Percentiles rank a stretch among this genome's conserved stretches.
Conservation (phyloP, 2,329 filamentous ascomycete species). For the Colletotrichum navitas region DNA sequence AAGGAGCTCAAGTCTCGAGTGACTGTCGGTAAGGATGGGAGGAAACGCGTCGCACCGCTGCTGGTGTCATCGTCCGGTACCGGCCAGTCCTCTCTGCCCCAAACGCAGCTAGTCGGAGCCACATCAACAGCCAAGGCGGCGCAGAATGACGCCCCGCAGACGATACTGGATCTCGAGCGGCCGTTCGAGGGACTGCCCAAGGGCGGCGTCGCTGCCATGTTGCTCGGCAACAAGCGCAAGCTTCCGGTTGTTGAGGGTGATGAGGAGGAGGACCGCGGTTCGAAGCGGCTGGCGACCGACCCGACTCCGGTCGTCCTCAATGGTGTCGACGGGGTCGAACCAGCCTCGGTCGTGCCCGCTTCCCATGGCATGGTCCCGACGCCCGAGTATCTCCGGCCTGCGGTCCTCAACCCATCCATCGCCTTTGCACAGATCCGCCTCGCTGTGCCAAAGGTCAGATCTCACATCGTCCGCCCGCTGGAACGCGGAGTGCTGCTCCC, state of each 20-base stretch:
- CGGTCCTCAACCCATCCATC: constrained; percentile 85
- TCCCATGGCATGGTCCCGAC: constrained; percentile 74
- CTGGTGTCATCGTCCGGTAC: constrained; percentile 91
- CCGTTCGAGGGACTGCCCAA: constrained; percentile 94
- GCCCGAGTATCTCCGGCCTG: constrained; percentile 88
- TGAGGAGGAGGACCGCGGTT: constrained; percentile 73
- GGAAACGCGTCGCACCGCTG: constrained; percentile 93
- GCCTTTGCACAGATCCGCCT: constrained; percentile 86
- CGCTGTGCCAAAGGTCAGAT: constrained; percentile 87
- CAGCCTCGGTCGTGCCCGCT: constrained; percentile 73
- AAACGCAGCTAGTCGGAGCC: constrained; percentile 87
- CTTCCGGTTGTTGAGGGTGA: constrained; percentile 79
- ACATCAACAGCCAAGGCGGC: constrained; percentile 69
- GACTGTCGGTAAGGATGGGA: constrained; percentile 95
- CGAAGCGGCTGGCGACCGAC: constrained; percentile 71
- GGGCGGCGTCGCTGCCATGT: constrained; percentile 85
- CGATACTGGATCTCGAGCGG: constrained; percentile 89
- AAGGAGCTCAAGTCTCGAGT: constrained; percentile 86
- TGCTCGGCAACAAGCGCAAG: constrained; percentile 95
- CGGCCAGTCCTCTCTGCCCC: constrained; percentile 88
- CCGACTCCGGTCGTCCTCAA: constrained; percentile 82
- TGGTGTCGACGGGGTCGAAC: constrained; percentile 81
- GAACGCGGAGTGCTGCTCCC: constrained; percentile 73
- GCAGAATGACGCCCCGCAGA: constrained; percentile 81
- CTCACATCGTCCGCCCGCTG: constrained; percentile 84